Evolutionary conservation across 2,329 filamentous ascomycete genomes (phyloP), one percentile per base, ranked within the genome.

Genomic region (Chaetomiaceae sp.): DNA sequence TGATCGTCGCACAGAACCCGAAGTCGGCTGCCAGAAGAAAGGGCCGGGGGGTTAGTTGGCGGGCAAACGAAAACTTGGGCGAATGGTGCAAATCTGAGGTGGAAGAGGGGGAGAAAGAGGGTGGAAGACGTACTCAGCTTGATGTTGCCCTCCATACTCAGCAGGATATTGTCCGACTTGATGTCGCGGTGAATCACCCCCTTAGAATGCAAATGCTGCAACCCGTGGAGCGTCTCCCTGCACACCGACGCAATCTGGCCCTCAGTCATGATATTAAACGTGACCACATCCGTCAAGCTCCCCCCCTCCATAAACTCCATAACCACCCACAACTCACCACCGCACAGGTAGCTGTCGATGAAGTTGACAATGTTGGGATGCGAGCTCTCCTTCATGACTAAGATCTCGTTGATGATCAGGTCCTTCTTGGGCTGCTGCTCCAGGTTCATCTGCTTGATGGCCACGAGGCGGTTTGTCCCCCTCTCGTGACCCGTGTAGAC

Each of bases 221-320:
- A 70, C 6, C 93, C 93, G 65, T 86, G 85, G 35, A 97, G 72
- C 18, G 89, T 95, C 76, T 98, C 93, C 60, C 88, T 78, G 68
- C 91, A 97, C 17, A 98, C 91, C 2, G 90, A 88, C 9, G 93
- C 90, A 61, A 98, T 97, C 68, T 97, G 93, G 3, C 88, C 88
- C 66, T 98, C 93, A 7, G 86, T 91, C 93, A 98, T 97, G 62
- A 97, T 95, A 69, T 97, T 97, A 69, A 95, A 97, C 3, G 93
- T 98, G 47, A 98, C 93, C 44, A 98, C 93, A 66, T 98, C 93
- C 10, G 93, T 98, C 64, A 98, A 73, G 67, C 89, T 96, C 53
- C 93, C 93, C 49, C 93, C 93, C 67, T 98, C 91, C 93, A 98
- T 98, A 62, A 91, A 98, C 69, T 98, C 93, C 93, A 98, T 98